Conservation (phyloP, 2,329 filamentous ascomycete species). For the Colletotrichum lindemuthianum region DNA sequence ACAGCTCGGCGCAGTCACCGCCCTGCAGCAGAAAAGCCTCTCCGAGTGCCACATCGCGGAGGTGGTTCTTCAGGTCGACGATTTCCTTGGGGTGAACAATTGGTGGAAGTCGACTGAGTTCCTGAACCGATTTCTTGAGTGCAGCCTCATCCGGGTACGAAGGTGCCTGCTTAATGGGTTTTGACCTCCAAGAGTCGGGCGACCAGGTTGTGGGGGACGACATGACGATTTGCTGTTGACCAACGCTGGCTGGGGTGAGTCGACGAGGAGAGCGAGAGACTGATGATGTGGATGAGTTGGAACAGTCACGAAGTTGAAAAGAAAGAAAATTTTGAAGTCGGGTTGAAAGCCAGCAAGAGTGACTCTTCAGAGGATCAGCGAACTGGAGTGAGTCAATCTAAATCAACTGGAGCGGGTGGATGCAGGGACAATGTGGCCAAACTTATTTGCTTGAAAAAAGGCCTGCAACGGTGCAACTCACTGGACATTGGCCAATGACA, state of each 20-base stretch:
- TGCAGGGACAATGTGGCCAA: constrained; percentile 26
- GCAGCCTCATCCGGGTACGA: constrained; percentile 71
- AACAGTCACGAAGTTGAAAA: too few species aligned
- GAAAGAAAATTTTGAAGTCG: background rate
- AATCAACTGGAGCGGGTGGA: background rate
- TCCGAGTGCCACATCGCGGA: constrained; percentile 88
- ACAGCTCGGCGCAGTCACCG: constrained; percentile 96
- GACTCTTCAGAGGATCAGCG: constrained; percentile 6
- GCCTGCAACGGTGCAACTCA: constrained; percentile 19
- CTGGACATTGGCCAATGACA: constrained; percentile 28
- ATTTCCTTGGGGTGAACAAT: constrained; percentile 86
- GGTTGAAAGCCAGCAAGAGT: constrained; percentile 1
- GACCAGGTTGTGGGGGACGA: constrained; percentile 54
- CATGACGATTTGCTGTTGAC: constrained; percentile 2
- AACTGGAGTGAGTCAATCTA: constrained; percentile 24
- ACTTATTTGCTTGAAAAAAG: constrained; percentile 30
- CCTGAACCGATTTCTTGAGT: constrained; percentile 67
- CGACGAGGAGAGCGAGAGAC: background rate
- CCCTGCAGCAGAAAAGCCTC: constrained; percentile 95
- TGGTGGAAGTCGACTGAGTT: constrained; percentile 77
- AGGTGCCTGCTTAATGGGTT: constrained; percentile 82
- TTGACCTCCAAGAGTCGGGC: constrained; percentile 77
- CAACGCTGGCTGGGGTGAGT: background rate
- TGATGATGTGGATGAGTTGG: background rate
- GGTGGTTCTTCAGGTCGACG: constrained; percentile 77